Conservation (phyloP, 257 asterid genomes). For the Penstemon eatonii region DNA sequence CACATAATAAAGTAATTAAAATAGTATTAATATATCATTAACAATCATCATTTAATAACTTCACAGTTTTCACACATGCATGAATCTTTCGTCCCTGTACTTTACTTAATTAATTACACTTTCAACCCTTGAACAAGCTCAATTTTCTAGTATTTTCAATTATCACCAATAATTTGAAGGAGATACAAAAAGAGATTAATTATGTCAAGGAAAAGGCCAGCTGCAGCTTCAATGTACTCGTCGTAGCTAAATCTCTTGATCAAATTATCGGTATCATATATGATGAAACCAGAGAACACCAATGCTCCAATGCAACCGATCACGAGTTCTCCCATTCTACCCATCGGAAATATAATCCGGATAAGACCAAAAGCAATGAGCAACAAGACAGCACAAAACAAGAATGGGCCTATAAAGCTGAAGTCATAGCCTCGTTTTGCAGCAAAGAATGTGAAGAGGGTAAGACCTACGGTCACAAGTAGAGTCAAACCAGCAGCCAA, state of each 20-base stretch:
- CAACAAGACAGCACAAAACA: slow-evolving; percentile 50
- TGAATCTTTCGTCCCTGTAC: no score
- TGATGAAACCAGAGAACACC: slow-evolving; percentile 57
- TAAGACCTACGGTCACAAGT: slow-evolving; percentile 45
- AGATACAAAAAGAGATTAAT: slow-evolving; percentile 54
- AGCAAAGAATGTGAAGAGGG: slow-evolving; percentile 67
- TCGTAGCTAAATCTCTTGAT: slow-evolving; percentile 65
- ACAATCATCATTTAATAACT: no score
- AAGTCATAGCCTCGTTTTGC: slow-evolving; percentile 63
- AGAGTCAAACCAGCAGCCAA: slow-evolving; percentile 63
- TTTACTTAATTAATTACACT: no score
- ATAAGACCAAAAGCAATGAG: slow-evolving; percentile 50
- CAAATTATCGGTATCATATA: slow-evolving; percentile 67
- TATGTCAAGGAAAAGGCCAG: slow-evolving; percentile 53
- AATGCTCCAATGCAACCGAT: slow-evolving; percentile 56
- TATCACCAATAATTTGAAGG: slow-evolving; percentile 34
- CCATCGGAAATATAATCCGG: slow-evolving; percentile 52
- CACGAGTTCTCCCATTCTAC: slow-evolving; percentile 36
- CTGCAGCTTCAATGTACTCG: slow-evolving; percentile 56
- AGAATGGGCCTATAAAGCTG: slow-evolving; percentile 64
- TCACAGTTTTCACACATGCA: no score
- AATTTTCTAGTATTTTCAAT: background rate
- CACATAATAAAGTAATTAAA: no score
- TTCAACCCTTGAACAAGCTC: no score
- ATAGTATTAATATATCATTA: no score